phyloP scores from a whole-genome alignment of 192 early-diverging fungal genomes.

The Martensiomyces pterosporus region DNA sequence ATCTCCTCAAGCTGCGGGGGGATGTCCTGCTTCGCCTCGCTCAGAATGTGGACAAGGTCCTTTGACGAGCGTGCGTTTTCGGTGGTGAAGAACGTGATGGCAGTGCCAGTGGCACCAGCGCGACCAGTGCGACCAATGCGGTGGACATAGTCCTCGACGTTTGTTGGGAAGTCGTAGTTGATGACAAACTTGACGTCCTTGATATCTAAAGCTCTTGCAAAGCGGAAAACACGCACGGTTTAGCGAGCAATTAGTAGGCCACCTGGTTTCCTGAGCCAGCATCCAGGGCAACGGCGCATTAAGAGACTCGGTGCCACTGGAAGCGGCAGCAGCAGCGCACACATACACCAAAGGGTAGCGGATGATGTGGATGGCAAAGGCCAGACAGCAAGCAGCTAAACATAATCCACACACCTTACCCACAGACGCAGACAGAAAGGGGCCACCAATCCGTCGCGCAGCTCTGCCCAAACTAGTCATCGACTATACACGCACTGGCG shows the following conservation, averaged over 20 bases:
- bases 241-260: too few relatives aligned
- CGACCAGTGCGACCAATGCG: slow-evolving; percentile 97
- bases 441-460: too few relatives aligned
- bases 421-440: too few relatives aligned
- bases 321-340: slow-evolving; percentile 1
- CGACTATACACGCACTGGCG: too few relatives aligned
- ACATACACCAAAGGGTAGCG: too few relatives aligned
- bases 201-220: slow-evolving; percentile 58
- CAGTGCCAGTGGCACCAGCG: slow-evolving; percentile 84
- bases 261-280: too few relatives aligned
- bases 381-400: too few relatives aligned
- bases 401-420: too few relatives aligned
- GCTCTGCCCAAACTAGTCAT: too few relatives aligned
- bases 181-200: slow-evolving; percentile 97
- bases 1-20: slow-evolving; percentile 75
- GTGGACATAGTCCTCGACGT: slow-evolving; percentile 85
- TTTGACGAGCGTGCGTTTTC: slow-evolving; percentile 81
- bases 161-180: slow-evolving; percentile 94
- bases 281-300: too few relatives aligned
- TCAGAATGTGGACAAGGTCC: slow-evolving; percentile 81
- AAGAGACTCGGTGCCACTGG: not conserved
- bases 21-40: slow-evolving; percentile 86
- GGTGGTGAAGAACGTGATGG: slow-evolving; percentile 90
- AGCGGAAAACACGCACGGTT: not conserved
- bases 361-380: too few relatives aligned